phyloP scores from a whole-genome alignment of 441 rosid genomes.

The Syzygium syzygioides region DNA sequence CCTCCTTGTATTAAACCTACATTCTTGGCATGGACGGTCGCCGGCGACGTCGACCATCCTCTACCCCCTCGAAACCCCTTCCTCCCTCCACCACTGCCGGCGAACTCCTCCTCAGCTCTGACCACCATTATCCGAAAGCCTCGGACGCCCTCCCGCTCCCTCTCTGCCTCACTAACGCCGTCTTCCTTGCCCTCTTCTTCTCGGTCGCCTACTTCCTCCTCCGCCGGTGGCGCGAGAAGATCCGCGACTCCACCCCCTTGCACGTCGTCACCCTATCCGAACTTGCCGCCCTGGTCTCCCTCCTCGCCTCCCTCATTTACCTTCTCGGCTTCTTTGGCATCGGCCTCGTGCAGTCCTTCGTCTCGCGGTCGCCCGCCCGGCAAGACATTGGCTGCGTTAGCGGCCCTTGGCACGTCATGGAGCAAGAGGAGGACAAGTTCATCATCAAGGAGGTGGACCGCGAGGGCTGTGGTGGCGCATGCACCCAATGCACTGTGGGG shows the following conservation, averaged over 20 bases:
- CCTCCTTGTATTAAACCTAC: background rate
- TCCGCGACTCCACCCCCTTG: conserved; percentile 23
- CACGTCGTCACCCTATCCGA: conserved; percentile 19
- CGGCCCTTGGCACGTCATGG: background rate
- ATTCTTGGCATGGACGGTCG: conserved; percentile 17
- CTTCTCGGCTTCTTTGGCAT: conserved; percentile 31
- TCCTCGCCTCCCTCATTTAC: conserved; percentile 21
- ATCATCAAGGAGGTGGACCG: background rate
- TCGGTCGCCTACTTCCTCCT: conserved; percentile 25
- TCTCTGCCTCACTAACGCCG: conserved; percentile 17
- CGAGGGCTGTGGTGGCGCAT: background rate
- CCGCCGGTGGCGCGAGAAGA: conserved; percentile 29
- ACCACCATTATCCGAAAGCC: background rate
- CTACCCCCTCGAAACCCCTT: background rate
- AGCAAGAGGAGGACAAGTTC: background rate
- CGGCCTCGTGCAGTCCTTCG: conserved; percentile 18
- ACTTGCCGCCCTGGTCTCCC: conserved; percentile 13
- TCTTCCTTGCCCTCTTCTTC: conserved; percentile 24
- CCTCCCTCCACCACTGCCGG: background rate
- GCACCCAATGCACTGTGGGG: background rate
- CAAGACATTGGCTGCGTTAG: background rate
- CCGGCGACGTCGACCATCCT: conserved; percentile 15
- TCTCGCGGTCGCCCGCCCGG: background rate
- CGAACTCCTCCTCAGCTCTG: background rate
- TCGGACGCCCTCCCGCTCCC: conserved; percentile 27